Percentiles rank a stretch among this genome's conserved stretches.
phyloP scores from a whole-genome alignment of 352 stramenopile species.

The Phytopythium vexans region DNA sequence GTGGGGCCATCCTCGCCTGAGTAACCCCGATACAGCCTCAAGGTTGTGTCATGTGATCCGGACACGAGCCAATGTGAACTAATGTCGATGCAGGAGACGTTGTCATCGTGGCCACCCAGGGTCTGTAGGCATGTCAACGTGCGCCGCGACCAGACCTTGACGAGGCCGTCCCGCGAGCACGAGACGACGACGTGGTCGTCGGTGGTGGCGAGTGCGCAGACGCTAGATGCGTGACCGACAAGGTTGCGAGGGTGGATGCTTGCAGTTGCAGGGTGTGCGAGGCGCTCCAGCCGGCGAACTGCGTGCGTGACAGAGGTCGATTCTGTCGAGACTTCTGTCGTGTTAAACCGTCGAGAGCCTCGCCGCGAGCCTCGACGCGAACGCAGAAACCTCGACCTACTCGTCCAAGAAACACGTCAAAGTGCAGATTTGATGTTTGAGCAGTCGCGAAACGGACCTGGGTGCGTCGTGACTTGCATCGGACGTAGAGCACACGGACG shows the following conservation, averaged over 20 bases:
- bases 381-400: too few relatives aligned
- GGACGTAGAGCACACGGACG: too few relatives aligned
- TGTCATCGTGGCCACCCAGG: constrained; percentile 59
- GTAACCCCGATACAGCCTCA: constrained; percentile 47
- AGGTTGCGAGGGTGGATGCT: constrained; percentile 31
- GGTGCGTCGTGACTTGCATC: too few relatives aligned
- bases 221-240: constrained; percentile 56
- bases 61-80: constrained; percentile 59
- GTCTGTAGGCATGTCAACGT: constrained; percentile 56
- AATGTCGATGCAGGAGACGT: constrained; percentile 56
- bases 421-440: too few relatives aligned
- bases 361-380: too few relatives aligned
- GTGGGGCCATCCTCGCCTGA: too few relatives aligned
- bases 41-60: constrained; percentile 57
- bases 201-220: constrained; percentile 45
- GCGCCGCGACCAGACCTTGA: constrained; percentile 66
- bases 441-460: too few relatives aligned
- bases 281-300: too few relatives aligned
- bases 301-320: too few relatives aligned
- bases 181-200: constrained; percentile 67
- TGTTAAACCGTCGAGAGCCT: too few relatives aligned
- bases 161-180: constrained; percentile 57
- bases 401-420: too few relatives aligned
- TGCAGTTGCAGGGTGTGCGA: neutral
- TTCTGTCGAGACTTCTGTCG: too few relatives aligned